Conservation (phyloP, 1,284 basidiomycete species). For the Ganoderma meredithae region DNA sequence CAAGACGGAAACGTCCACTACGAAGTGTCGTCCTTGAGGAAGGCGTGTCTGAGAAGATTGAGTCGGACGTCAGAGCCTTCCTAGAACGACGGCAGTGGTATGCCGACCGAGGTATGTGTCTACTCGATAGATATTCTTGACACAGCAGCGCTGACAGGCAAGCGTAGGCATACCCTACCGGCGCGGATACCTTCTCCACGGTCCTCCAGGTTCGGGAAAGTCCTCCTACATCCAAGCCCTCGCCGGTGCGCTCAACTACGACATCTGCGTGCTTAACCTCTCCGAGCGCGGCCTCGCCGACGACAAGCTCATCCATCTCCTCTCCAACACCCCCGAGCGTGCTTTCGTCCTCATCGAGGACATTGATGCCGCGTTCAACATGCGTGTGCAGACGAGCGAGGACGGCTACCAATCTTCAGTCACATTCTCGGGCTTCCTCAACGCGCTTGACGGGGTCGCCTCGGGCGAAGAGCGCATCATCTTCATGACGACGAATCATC, state of each 20-base stretch:
- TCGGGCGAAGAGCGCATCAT: slow-evolving; percentile 97
- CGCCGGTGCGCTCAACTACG: slow-evolving; percentile 91
- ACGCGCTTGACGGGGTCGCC: slow-evolving; percentile 97
- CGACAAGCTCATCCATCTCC: slow-evolving; percentile 94
- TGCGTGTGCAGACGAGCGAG: slow-evolving; percentile 86
- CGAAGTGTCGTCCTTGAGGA: slow-evolving; percentile 91
- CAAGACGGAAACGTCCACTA: slow-evolving; percentile 87
- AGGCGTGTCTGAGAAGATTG: slow-evolving; percentile 83
- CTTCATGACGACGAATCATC: slow-evolving; percentile 99
- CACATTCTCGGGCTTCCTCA: slow-evolving; percentile 97
- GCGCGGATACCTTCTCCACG: slow-evolving; percentile 93
- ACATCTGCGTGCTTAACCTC: slow-evolving; percentile 96
- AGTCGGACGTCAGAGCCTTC: slow-evolving; percentile 85
- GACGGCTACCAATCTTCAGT: slow-evolving; percentile 95
- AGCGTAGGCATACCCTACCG: slow-evolving; percentile 96
- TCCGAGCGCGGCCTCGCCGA: slow-evolving; percentile 97
- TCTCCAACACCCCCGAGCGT: slow-evolving; percentile 93
- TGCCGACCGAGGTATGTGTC: slow-evolving; percentile 84
- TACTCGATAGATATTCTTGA: background rate
- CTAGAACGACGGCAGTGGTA: slow-evolving; percentile 92
- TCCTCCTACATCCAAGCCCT: slow-evolving; percentile 98
- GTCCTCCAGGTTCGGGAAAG: slow-evolving; percentile 98
- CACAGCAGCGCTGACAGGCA: slow-evolving; percentile 20
- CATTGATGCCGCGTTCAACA: slow-evolving; percentile 97
- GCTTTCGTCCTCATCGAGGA: slow-evolving; percentile 96